phyloP scores from a whole-genome alignment of 768 basidiomycete genomes.

The Podaxis carcinomalis region DNA sequence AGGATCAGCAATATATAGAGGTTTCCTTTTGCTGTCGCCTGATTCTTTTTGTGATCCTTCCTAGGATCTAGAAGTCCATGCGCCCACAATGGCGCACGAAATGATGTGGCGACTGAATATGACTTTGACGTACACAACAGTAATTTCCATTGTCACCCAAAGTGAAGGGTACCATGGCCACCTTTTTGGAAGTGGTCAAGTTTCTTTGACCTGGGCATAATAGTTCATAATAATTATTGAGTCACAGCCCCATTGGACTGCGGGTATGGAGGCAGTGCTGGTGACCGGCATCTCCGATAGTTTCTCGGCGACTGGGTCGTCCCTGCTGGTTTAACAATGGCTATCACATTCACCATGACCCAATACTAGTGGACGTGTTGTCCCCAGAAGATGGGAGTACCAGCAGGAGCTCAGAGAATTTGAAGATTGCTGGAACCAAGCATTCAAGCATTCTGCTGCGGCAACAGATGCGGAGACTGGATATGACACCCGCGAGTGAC shows the following conservation, averaged over 20 bases:
- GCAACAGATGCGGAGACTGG: neutral
- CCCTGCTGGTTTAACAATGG: neutral
- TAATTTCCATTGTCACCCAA: neutral
- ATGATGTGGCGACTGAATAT: neutral
- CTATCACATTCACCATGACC: neutral
- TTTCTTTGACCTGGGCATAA: neutral
- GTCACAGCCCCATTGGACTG: neutral
- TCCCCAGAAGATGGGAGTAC: neutral
- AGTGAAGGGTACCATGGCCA: neutral
- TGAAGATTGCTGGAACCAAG: neutral
- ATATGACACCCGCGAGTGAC: neutral
- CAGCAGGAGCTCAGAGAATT: neutral
- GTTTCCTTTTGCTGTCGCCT: neutral
- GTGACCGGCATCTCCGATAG: neutral
- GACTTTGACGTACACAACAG: neutral
- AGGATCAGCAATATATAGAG: neutral
- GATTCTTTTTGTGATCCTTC: neutral
- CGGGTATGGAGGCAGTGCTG: neutral
- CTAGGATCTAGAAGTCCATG: neutral
- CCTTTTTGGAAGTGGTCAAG: neutral
- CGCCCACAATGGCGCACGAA: neutral
- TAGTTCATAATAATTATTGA: neutral
- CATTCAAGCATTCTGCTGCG: neutral
- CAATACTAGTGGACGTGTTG: neutral
- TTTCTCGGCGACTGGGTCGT: neutral